A percentile compares a stretch with the other conserved stretches of the same genome.
phyloP scores from a whole-genome alignment of 164 flowering plant genomes.

The Stephania cephalantha region DNA sequence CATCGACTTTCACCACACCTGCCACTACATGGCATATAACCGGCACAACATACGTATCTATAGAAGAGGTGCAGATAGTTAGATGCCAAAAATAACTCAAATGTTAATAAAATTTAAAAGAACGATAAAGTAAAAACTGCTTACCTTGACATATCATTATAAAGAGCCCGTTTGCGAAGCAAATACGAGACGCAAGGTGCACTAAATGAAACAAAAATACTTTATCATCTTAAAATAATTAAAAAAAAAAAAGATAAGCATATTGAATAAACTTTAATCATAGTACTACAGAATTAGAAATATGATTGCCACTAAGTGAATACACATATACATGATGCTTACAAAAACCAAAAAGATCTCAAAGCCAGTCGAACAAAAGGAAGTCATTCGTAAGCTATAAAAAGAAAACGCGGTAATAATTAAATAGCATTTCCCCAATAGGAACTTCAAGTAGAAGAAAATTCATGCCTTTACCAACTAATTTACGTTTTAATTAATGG shows the following conservation, averaged over 20 bases:
- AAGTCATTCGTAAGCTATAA: background rate
- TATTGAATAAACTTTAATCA: background rate
- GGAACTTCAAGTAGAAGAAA: no score
- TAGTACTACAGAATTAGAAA: background rate
- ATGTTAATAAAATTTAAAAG: background rate
- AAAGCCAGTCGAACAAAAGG: background rate
- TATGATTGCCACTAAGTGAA: background rate
- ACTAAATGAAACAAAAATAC: conserved; percentile 29
- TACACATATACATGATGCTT: background rate
- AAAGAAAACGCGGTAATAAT: background rate
- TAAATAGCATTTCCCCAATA: no score
- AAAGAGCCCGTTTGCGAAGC: conserved; percentile 91
- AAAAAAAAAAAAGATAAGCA: background rate
- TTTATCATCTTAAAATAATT: background rate
- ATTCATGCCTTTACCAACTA: no score
- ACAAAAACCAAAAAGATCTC: background rate
- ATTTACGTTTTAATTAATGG: no score
- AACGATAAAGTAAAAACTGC: background rate
- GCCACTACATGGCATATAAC: conserved; percentile 66
- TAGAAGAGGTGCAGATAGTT: background rate
- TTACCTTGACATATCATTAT: conserved; percentile 94
- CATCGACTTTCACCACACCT: conserved; percentile 55
- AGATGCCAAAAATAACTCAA: background rate
- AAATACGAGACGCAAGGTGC: conserved; percentile 92
- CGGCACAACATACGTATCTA: conserved; percentile 57